Conservation (phyloP, 2,329 filamentous ascomycete species). For the Neofusicoccum cordaticola region DNA sequence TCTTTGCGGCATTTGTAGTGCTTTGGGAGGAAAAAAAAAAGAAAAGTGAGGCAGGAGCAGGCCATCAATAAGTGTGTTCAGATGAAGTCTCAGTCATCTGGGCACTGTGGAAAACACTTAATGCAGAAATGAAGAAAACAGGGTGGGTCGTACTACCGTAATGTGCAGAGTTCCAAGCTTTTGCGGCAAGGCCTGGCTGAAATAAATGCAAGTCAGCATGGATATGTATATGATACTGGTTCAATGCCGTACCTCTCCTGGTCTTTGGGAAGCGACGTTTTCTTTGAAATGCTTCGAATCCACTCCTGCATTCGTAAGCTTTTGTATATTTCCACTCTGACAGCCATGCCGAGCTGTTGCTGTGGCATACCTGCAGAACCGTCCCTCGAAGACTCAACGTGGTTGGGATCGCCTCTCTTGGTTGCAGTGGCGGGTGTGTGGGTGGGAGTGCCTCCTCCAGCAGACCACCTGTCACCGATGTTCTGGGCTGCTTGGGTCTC, state of each 20-base stretch:
- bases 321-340: neutral
- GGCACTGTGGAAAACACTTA: too few relatives aligned
- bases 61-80: too few relatives aligned
- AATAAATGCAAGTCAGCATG: neutral
- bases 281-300: conserved; percentile 19
- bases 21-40: too few relatives aligned
- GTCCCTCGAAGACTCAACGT: conserved; percentile 26
- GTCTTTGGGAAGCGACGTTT: conserved; percentile 28
- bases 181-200: conserved; percentile 23
- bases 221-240: neutral
- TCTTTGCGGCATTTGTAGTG: too few relatives aligned
- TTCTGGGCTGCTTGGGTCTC: conserved; percentile 35
- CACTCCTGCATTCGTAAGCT: conserved; percentile 20
- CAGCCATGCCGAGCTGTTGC: neutral
- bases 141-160: conserved; percentile 24
- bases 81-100: too few relatives aligned
- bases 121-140: neutral
- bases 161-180: conserved; percentile 30
- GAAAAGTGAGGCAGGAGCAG: too few relatives aligned
- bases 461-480: conserved; percentile 33
- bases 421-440: conserved; percentile 32
- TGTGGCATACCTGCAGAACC: conserved; percentile 28
- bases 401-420: conserved; percentile 23
- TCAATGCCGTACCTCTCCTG: neutral
- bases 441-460: conserved; percentile 31